Evolutionary conservation across 2,329 filamentous ascomycete genomes (phyloP), one percentile per base, ranked within the genome.

Genomic region (Colletotrichum sojae): DNA sequence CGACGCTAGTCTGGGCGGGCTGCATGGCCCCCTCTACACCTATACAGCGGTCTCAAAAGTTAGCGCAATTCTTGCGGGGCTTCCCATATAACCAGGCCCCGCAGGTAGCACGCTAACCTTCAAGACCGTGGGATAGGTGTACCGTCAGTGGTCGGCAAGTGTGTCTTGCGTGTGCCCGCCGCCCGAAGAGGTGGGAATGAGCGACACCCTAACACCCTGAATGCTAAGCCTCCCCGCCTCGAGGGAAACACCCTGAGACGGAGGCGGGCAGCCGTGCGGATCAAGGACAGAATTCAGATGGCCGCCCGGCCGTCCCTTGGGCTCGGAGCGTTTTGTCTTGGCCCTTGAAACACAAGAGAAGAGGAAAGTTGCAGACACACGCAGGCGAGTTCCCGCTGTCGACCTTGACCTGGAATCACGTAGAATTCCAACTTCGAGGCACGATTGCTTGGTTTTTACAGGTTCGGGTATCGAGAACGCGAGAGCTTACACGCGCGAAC

Each of bases 241-340:
- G 46, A 58, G 39, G 59, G 36, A 54, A 55, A 5, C 43, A 49
- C 62, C 49, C 66, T 66, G 55, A 66, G 53, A 69, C 62, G 49
- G 49, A 66, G 55, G 49, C 25, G 54, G 20, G 43, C 54, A 45
- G 61, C 31, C 54, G 54, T 55, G 48, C 40, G 45, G 61, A 59
- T 69, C 66, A 55, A 45, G 43, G 25, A 31, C 40, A 25, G 9
- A 40, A 52, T 46, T 56, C 67, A 61, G 62, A 67, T 39, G 48
- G 66, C 55, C 31, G 27, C 31, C 39, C 48, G 54, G 49, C 51
- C 51, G 49, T 69, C 55, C 36, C 43, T 67, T 61, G 63, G 55
- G 45, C 36, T 60, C 55, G 36, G 55, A 57, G 67, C 67, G 62
- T 69, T 66, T 69, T 69, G 67, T 60, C 62, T 69, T 69, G 62